Conservation (phyloP, 2,329 filamentous ascomycete species). For the Venturia carpophila region DNA sequence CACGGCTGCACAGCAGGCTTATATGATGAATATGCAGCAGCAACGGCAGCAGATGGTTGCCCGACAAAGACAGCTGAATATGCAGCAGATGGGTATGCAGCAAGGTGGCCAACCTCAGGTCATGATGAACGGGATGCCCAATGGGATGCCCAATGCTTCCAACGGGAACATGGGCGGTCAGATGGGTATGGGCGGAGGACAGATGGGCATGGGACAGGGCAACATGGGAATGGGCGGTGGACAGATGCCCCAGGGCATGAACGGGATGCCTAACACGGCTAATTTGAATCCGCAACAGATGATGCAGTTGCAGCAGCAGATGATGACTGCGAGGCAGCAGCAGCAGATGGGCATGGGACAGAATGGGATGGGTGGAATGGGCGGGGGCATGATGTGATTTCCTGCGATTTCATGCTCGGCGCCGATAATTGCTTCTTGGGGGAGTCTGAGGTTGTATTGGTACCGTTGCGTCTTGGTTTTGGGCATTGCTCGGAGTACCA, state of each 20-base stretch:
- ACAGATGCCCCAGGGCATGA: slow-evolving; percentile 14
- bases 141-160: slow-evolving; percentile 13
- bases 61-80: slow-evolving; percentile 18
- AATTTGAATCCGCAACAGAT: neutral
- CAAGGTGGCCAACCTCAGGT: slow-evolving; percentile 3
- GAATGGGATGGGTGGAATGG: slow-evolving; percentile 9
- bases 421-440: neutral
- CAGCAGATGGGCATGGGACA: slow-evolving; percentile 7
- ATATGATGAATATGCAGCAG: slow-evolving; percentile 27
- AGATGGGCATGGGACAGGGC: neutral
- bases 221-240: slow-evolving; percentile 3
- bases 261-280: neutral
- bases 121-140: slow-evolving; percentile 13
- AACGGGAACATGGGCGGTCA: neutral
- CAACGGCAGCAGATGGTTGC: slow-evolving; percentile 26
- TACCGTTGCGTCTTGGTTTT: neutral
- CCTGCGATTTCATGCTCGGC: neutral
- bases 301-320: slow-evolving; percentile 14
- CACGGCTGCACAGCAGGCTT: slow-evolving; percentile 17
- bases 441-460: neutral
- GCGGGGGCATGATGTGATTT: slow-evolving; percentile 8
- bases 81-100: slow-evolving; percentile 20
- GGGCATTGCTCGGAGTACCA: neutral
- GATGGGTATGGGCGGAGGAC: neutral
- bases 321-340: slow-evolving; percentile 1